These are phyloP conservation scores for Dothistroma septosporum DNA, from an alignment of 2,329 filamentous ascomycete genomes.

Conservation along the genomic window DNA sequence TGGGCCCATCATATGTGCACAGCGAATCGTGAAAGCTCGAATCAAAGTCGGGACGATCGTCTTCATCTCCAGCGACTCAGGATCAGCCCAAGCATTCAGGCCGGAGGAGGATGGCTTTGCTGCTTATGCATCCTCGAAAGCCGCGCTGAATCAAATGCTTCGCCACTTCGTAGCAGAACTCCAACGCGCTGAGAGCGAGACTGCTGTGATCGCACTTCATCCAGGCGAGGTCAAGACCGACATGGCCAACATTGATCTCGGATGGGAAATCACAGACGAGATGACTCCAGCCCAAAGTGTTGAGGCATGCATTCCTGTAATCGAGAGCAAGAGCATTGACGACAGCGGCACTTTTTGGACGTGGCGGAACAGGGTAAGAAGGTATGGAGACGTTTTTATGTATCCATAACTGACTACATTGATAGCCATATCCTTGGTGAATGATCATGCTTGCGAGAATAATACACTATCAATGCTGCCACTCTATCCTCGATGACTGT, in stretches of 20 bases:
- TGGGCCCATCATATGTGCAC: constrained; percentile 55
- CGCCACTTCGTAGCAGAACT: constrained; percentile 55
- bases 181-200: constrained; percentile 47
- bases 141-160: constrained; percentile 55
- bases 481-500: neutral
- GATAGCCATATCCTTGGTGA: constrained; percentile 32
- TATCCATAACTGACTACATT: neutral
- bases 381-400: neutral
- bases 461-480: neutral
- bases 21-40: constrained; percentile 47
- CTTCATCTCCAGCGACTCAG: constrained; percentile 57
- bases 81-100: constrained; percentile 49
- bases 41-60: constrained; percentile 49
- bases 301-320: constrained; percentile 48
- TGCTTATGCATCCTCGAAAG: constrained; percentile 55
- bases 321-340: constrained; percentile 46
- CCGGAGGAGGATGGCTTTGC: constrained; percentile 57
- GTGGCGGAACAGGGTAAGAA: constrained; percentile 48
- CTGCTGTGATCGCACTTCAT: constrained; percentile 53
- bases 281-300: constrained; percentile 51
- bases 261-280: constrained; percentile 52
- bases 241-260: constrained; percentile 51
- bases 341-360: constrained; percentile 56
- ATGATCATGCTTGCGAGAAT: neutral
- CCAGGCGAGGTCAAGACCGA: constrained; percentile 55